Evolutionary conservation across 2,329 filamentous ascomycete species (phyloP).

Genomic region (Trichoderma gracile): DNA sequence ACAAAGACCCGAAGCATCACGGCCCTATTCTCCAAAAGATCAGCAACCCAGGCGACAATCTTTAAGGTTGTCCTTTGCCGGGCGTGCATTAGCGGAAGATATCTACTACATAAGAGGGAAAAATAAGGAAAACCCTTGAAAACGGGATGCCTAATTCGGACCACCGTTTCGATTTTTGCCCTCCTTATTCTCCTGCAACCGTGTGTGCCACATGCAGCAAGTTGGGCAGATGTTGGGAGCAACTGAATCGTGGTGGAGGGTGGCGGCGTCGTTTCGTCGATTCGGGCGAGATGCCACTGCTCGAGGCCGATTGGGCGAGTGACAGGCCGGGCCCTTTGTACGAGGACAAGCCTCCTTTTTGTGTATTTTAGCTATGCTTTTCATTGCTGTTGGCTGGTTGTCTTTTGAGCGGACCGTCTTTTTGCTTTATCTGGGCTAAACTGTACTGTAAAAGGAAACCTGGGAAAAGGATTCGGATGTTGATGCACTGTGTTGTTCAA

Average conservation of each 20-base stretch:
- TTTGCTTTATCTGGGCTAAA: slow-evolving; percentile 13
- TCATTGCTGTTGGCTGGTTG: background rate
- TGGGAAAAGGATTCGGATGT: background rate
- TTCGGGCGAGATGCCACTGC: slow-evolving; percentile 10
- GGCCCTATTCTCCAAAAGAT: too few relatives aligned
- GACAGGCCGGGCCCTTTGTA: background rate
- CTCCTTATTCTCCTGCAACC: too few relatives aligned
- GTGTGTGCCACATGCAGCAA: too few relatives aligned
- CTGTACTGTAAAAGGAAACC: background rate
- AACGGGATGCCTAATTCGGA: too few relatives aligned
- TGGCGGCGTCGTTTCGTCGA: slow-evolving; percentile 11
- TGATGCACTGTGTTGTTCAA: background rate
- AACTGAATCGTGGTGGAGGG: slow-evolving; percentile 9
- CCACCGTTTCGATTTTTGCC: too few relatives aligned
- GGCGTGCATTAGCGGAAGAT: too few relatives aligned
- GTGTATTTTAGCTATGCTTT: background rate
- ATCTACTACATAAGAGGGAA: too few relatives aligned
- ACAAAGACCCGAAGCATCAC: too few relatives aligned
- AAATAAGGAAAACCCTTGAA: too few relatives aligned
- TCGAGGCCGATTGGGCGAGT: slow-evolving; percentile 16
- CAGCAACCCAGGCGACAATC: too few relatives aligned
- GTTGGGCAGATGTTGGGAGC: too few relatives aligned
- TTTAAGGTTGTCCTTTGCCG: too few relatives aligned
- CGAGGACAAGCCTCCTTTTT: background rate
- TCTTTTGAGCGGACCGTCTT: background rate